Evolutionary conservation across 352 stramenopile genomes (phyloP).

Genomic region (Bremia lactucae): DNA sequence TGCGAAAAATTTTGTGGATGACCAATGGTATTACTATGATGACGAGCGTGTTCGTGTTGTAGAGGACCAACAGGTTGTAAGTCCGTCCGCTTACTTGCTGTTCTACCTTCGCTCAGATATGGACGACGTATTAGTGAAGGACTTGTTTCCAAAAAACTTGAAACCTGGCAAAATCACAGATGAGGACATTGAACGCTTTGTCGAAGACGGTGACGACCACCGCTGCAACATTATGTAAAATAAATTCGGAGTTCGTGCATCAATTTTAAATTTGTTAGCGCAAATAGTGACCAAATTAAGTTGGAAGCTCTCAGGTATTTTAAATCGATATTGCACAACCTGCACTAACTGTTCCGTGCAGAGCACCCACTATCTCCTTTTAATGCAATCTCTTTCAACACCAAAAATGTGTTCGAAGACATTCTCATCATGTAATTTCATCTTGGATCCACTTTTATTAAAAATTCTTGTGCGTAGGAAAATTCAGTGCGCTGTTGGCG

Average conservation of each 20-base stretch:
- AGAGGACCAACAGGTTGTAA: constrained; percentile 80
- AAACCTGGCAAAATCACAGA: constrained; percentile 80
- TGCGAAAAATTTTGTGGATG: constrained; percentile 81
- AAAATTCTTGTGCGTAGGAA: constrained; percentile 32
- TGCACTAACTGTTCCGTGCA: too few relatives aligned
- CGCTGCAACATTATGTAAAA: constrained; percentile 79
- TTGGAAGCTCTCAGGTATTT: constrained; percentile 29
- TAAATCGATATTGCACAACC: constrained; percentile 16
- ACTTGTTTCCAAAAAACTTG: constrained; percentile 81
- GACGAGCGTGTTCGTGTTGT: constrained; percentile 82
- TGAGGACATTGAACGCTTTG: constrained; percentile 83
- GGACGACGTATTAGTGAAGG: constrained; percentile 66
- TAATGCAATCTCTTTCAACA: constrained; percentile 68
- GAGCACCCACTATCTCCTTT: constrained; percentile 61
- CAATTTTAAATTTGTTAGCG: constrained; percentile 10
- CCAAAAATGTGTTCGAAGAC: constrained; percentile 57
- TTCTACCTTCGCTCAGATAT: constrained; percentile 89
- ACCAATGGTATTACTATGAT: constrained; percentile 88
- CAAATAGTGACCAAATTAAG: constrained; percentile 13
- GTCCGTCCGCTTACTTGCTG: constrained; percentile 82
- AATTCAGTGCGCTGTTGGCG: constrained; percentile 36
- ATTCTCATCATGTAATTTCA: constrained; percentile 57
- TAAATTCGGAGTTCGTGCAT: neutral
- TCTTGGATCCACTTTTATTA: constrained; percentile 1
- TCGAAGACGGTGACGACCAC: constrained; percentile 72